Evolutionary conservation across 2,329 filamentous ascomycete genomes (phyloP).

Genomic region (Chaetomium globosum): DNA sequence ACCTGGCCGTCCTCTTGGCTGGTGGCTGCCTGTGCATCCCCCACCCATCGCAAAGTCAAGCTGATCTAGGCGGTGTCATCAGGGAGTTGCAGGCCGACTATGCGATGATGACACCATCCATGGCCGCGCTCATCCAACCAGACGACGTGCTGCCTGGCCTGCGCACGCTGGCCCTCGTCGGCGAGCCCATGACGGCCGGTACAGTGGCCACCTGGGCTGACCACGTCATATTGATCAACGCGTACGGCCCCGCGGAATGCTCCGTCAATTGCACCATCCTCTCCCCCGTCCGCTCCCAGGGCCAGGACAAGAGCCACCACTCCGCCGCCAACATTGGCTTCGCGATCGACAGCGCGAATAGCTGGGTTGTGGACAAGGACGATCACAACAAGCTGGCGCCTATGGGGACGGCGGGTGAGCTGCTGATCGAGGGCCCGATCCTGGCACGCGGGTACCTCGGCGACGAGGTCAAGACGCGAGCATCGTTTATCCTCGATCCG

Average conservation of each 20-base stretch:
- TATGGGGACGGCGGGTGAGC: neutral
- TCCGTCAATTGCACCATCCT: neutral
- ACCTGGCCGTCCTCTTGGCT: conserved; percentile 3
- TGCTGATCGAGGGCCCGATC: conserved; percentile 7
- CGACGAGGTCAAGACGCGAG: neutral
- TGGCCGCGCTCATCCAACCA: too few species aligned
- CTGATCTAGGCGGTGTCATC: too few species aligned
- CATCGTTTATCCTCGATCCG: conserved; percentile 4
- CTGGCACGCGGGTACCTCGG: neutral
- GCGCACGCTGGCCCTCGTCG: neutral
- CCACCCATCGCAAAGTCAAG: neutral
- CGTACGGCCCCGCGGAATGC: neutral
- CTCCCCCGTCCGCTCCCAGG: neutral
- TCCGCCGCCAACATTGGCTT: conserved; percentile 4
- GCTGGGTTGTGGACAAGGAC: neutral
- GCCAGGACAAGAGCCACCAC: neutral
- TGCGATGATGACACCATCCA: too few species aligned
- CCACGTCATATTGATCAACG: neutral
- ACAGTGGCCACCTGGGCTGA: neutral
- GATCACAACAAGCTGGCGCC: conserved; percentile 4
- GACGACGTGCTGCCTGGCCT: neutral
- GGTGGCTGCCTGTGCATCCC: conserved; percentile 5
- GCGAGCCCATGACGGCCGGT: neutral
- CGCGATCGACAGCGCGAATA: neutral
- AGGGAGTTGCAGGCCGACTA: too few species aligned